Base-by-base conservation (phyloP, 345 rosid genomes). In the Eutrema heterophyllum region DNA sequence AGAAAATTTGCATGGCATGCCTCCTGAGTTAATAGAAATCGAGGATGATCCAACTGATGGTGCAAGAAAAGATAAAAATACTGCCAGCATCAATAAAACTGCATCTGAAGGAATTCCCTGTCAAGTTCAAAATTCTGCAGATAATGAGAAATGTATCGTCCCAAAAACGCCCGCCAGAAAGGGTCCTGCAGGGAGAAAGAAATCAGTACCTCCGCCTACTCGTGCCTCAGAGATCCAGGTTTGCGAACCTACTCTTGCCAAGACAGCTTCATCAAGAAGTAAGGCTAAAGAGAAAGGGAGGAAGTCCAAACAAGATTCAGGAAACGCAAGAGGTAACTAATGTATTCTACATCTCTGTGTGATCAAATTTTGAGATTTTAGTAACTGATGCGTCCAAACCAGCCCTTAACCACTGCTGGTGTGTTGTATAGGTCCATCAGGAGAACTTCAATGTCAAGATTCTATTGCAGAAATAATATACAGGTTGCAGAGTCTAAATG, bases 381-480 rank as follows among this genome's bases (percentile, higher is more conserved):
- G 46, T 64, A 73, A 71, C 33, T 73, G 59, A 21, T 67, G 65
- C 52, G 56, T 76, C 58, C 59, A 43, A 57, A 75, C 15, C 49
- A 60, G 40, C 55, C 77, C 55, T 7, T 70, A 18, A 57, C 63
- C 27, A 64, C n/a, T 26, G 38, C 21, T 38, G 13, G 8, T 76
- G 59, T 18, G 15, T 70, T 71, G 29, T 35, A 74, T 81, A 81
- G 87, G 84, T 51, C 72, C 68, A 67, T 52, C 81, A 40, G 65
- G 43, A 59, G 75, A 84, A 56, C 67, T 80, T 57, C 67, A 10
- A 16, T 45, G 15, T 64, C 60, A 55, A 54, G 69, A 39, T 73
- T 41, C 53, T 44, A 64, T 90, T 21, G 87, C 83, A 24, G 88
- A 84, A 72, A 76, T 89, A 59, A 81, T 76, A 64, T n/a, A 70